Evolutionary conservation across 2,329 filamentous ascomycete genomes (phyloP), one percentile per base, ranked within the genome.

Genomic region (Microsporum canis): DNA sequence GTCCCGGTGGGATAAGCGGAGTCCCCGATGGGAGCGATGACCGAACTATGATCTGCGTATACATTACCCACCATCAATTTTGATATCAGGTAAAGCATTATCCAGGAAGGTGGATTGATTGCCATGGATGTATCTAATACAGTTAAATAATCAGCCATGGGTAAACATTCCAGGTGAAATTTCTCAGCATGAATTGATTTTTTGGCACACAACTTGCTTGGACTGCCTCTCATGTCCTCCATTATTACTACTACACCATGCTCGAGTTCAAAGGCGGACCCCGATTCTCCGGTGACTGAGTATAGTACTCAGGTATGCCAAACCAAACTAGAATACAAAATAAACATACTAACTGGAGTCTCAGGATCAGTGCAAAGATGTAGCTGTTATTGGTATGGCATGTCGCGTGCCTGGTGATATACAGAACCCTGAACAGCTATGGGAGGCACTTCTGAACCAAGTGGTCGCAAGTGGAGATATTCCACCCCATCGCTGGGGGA

Each of bases 381-480:
- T 59, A 29, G 58, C 58, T 5, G 41, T 59, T 8, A 47, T 59
- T 34, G 39, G 39, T 10, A 59, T 59, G 39, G 45, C 38, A 7
- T 59, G 58, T 12, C 58, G 58, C 31, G 23, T 59, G n/a, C 58
- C 58, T 6, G 58, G 58, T 17, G 58, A 27, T 36, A 38, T 47
- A n/a, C 27, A 49, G 5, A 36, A 45, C 10, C 31, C 58, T 8
- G 58, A 59, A 38, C 10, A 51, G 27, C 27, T 51, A 49, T 59
- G 58, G 58, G 4, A 51, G n/a, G 23, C 43, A 17, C 47, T 53
- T 3, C 17, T 36, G 17, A 45, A 29, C 5, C 31, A 36, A 23
- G n/a, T 34, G 33, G 51, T 34, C 23, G 51, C 51, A 7, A n/a
- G 29, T n/a, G 51, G 29, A 23, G 51, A 55, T 0, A 36, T 55